Base-by-base conservation (phyloP, 148 eudicot genomes). In the Euryodendron excelsum region DNA sequence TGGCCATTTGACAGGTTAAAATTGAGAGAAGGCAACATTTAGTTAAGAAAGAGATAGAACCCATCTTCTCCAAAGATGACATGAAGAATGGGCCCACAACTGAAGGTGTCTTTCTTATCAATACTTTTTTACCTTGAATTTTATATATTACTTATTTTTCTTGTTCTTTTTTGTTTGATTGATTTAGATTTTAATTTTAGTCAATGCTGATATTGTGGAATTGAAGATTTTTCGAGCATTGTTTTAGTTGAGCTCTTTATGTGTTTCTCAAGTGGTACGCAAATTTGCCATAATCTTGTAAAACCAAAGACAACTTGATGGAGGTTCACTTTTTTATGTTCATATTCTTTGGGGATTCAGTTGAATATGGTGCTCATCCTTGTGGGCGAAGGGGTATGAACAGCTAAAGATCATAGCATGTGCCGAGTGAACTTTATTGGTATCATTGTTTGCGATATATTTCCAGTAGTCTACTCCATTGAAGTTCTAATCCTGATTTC, bases 1-100 rank as follows among this genome's bases (percentile, higher is more conserved):
- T 30, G 50, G 45, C 30, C 44, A 50, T 68, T 45, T 36, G 18
- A 7, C 63, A 87, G 97, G 92, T 87, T n/a, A 84, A 88, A 82
- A 88, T 94, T 11, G 90, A 86, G 89, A 89, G 88, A 80, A 80
- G 78, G 47, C 82, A 84, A 36, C 85, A 69, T 31, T 89, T 92
- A 30, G 80, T 74, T 44, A 89, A 80, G 78, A 92, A 89, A 77
- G 89, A 83, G 62, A 81, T 84, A 4, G 85, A 91, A 44, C 93
- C 92, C 33, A 75, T 84, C 75, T 61, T 87, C 58, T 81, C 88
- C 15, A 84, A 85, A 74, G 85, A 85, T 62, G 90, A 89, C 77
- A 52, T 80, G 68, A 82, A 80, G 82, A 83, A 82, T 78, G 88
- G 87, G 5, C 84, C 90, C 58, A 74, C 78, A 66, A 90, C 94